Percentiles rank a stretch among this genome's conserved stretches.
Evolutionary conservation across 2,329 filamentous ascomycete genomes (phyloP).

Genomic region (Escovopsis weberi): DNA sequence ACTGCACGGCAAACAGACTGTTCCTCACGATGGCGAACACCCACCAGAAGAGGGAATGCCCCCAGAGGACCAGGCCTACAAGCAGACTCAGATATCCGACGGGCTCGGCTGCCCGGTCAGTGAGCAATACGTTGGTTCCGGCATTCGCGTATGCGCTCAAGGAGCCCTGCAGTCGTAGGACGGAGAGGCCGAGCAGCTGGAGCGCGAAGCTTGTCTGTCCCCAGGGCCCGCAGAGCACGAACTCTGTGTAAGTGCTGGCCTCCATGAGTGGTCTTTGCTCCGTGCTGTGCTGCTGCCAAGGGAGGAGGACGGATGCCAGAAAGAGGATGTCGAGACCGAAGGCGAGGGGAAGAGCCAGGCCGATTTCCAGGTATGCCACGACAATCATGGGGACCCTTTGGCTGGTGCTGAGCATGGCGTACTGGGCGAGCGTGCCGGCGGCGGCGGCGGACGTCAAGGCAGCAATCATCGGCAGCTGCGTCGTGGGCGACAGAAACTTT

Average conservation of each 20-base stretch:
- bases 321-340: slow-evolving; percentile 19
- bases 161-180: slow-evolving; percentile 5
- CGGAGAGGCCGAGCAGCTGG: slow-evolving; percentile 20
- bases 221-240: slow-evolving; percentile 26
- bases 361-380: slow-evolving; percentile 24
- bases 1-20: slow-evolving; percentile 8
- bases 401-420: slow-evolving; percentile 11
- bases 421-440: slow-evolving; percentile 18
- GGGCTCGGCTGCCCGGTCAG: slow-evolving; percentile 15
- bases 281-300: slow-evolving; percentile 3
- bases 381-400: slow-evolving; percentile 24
- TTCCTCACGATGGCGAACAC: slow-evolving; percentile 23
- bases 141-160: background rate
- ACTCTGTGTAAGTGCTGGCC: slow-evolving; percentile 19
- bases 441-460: slow-evolving; percentile 24
- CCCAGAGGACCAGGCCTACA: slow-evolving; percentile 23
- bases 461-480: slow-evolving; percentile 23
- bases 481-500: slow-evolving; percentile 17
- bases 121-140: slow-evolving; percentile 9
- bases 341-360: slow-evolving; percentile 18
- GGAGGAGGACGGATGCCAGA: slow-evolving; percentile 17
- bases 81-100: slow-evolving; percentile 22
- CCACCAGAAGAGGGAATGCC: slow-evolving; percentile 27
- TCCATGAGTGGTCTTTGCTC: background rate
- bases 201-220: slow-evolving; percentile 25